phyloP scores from a whole-genome alignment of 2,329 filamentous ascomycete species.

The Penicillium oxalicum region DNA sequence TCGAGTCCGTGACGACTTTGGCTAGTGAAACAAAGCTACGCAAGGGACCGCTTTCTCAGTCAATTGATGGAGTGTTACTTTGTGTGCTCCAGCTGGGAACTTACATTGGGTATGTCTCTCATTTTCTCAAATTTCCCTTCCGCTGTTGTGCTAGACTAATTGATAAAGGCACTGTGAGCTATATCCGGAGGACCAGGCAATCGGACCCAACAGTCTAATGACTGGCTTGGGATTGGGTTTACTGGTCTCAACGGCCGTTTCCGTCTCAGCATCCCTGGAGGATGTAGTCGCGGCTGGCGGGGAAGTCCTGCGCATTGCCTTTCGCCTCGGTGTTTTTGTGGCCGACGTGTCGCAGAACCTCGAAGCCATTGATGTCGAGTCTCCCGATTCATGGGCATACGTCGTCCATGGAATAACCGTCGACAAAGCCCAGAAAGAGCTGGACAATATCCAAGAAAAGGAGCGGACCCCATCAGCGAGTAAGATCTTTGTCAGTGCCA shows the following conservation, averaged over 20 bases:
- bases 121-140: neutral
- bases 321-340: constrained; percentile 44
- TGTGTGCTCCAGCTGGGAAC: constrained; percentile 36
- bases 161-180: no score
- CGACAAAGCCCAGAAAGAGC: constrained; percentile 20
- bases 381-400: constrained; percentile 21
- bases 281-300: constrained; percentile 40
- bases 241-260: constrained; percentile 39
- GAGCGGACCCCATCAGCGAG: constrained; percentile 14
- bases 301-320: constrained; percentile 41
- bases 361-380: constrained; percentile 28
- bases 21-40: constrained; percentile 26
- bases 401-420: constrained; percentile 17
- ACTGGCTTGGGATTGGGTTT: constrained; percentile 40
- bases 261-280: constrained; percentile 33
- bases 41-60: constrained; percentile 38
- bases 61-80: constrained; percentile 45
- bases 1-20: constrained; percentile 16
- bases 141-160: no score
- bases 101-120: constrained; percentile 41
- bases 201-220: neutral
- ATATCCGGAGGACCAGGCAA: no score
- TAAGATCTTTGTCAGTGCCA: constrained; percentile 22
- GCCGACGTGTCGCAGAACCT: constrained; percentile 40
- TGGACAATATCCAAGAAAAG: constrained; percentile 18